phyloP scores from a whole-genome alignment of 2,329 filamentous ascomycete species.

The Paecilomyces formosus region DNA sequence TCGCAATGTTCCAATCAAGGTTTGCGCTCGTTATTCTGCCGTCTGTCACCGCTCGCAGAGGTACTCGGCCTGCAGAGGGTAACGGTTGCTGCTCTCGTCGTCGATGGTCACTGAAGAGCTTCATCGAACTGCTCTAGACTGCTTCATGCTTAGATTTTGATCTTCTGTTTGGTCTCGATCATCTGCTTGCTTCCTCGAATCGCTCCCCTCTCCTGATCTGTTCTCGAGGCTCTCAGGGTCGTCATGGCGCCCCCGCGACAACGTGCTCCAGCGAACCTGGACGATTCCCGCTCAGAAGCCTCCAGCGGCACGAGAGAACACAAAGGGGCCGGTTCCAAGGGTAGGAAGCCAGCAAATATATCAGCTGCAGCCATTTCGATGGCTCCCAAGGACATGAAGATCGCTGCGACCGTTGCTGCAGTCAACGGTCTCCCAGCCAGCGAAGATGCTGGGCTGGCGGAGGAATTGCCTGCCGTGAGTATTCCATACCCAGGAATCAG shows the following conservation, averaged over 20 bases:
- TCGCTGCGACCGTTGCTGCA: slow-evolving; percentile 7
- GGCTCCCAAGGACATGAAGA: slow-evolving; percentile 14
- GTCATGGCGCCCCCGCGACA: slow-evolving; percentile 41
- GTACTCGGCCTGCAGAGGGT: slow-evolving; percentile 3
- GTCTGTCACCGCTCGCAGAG: slow-evolving; percentile 19
- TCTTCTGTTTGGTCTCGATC: not conserved
- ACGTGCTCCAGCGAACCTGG: slow-evolving; percentile 29
- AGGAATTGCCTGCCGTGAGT: slow-evolving; percentile 3
- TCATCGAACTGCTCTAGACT: not conserved
- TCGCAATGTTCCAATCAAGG: slow-evolving; percentile 4
- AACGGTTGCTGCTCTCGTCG: not conserved
- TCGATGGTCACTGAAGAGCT: not conserved
- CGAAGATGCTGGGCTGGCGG: slow-evolving; percentile 6
- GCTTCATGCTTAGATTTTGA: not conserved
- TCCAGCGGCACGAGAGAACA: slow-evolving; percentile 36
- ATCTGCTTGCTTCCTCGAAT: not conserved
- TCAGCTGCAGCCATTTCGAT: slow-evolving; percentile 5
- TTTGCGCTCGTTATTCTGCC: slow-evolving; percentile 25
- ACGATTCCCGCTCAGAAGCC: slow-evolving; percentile 43
- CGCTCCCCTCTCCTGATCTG: not conserved
- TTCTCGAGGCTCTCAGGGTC: not conserved
- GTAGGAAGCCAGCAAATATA: slow-evolving; percentile 20
- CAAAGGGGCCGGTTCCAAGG: slow-evolving; percentile 22
- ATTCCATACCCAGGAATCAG: not conserved
- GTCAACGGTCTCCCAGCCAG: slow-evolving; percentile 6